These are phyloP conservation scores for Zasmidium angulare DNA, from an alignment of 2,329 filamentous ascomycete species.

Conservation along the genomic window DNA sequence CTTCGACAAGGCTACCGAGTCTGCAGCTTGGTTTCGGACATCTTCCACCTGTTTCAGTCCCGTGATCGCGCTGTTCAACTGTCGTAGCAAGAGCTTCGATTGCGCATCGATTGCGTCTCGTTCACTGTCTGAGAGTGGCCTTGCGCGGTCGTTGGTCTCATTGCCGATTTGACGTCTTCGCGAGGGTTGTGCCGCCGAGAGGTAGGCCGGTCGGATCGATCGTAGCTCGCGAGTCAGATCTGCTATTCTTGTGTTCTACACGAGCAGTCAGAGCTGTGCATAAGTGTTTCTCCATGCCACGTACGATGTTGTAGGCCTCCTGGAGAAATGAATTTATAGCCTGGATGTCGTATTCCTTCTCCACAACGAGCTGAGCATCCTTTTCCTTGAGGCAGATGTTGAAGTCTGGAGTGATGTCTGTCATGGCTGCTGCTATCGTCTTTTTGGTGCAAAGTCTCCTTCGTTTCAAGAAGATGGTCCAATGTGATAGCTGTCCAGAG, in stretches of 20 bases:
- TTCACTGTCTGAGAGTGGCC: constrained; percentile 73
- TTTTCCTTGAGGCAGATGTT: constrained; percentile 66
- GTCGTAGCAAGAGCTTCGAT: constrained; percentile 79
- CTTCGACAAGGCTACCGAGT: constrained; percentile 70
- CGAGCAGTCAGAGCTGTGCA: constrained; percentile 25
- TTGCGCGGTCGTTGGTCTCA: constrained; percentile 38
- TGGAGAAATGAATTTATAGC: constrained; percentile 81
- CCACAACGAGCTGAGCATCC: constrained; percentile 49
- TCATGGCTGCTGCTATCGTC: constrained; percentile 26
- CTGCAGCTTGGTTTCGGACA: constrained; percentile 73
- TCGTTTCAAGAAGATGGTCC: not conserved
- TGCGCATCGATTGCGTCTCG: constrained; percentile 85
- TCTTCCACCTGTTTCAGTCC: constrained; percentile 79
- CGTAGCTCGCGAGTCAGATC: constrained; percentile 78
- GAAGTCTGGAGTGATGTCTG: constrained; percentile 67
- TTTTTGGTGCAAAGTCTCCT: not conserved
- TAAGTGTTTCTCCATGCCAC: constrained; percentile 17
- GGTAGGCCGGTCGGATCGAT: constrained; percentile 84
- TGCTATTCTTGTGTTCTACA: constrained; percentile 78
- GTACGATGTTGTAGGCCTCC: constrained; percentile 89
- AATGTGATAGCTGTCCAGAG: not conserved
- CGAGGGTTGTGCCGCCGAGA: constrained; percentile 71
- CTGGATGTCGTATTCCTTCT: constrained; percentile 40
- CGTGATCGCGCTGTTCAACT: constrained; percentile 78
- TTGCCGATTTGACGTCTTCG: constrained; percentile 43